phyloP scores from a whole-genome alignment of 768 basidiomycete genomes.

The Guyanaporus albipodus region DNA sequence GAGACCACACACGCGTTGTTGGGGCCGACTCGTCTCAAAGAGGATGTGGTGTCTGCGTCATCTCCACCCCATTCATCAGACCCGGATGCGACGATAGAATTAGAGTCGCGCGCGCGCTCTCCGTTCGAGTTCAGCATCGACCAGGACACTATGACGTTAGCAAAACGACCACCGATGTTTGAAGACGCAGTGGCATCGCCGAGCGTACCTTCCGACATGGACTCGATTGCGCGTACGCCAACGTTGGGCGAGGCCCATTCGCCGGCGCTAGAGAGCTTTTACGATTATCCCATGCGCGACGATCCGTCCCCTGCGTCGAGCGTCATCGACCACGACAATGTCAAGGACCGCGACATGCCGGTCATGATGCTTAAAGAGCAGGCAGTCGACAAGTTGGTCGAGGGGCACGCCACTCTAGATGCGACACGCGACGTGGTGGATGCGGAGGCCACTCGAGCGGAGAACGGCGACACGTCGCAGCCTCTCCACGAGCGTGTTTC shows the following conservation, averaged over 20 bases:
- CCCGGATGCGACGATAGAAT: constrained; percentile 1
- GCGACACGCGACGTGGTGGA: not conserved
- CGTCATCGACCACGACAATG: constrained; percentile 20
- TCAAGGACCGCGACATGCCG: constrained; percentile 13
- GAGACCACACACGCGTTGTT: constrained; percentile 29
- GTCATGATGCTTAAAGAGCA: not conserved
- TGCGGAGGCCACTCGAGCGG: not conserved
- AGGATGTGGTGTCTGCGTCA: not conserved
- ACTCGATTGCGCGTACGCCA: constrained; percentile 23
- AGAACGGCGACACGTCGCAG: not conserved
- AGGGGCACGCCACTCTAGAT: not conserved
- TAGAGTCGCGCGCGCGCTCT: not conserved
- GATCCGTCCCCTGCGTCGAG: constrained; percentile 30
- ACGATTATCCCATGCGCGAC: constrained; percentile 21
- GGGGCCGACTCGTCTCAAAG: constrained; percentile 6
- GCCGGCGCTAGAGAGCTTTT: constrained; percentile 23
- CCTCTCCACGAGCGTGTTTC: not conserved
- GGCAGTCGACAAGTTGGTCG: not conserved
- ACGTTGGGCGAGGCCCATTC: constrained; percentile 18
- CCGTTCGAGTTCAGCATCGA: constrained; percentile 12
- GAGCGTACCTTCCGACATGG: constrained; percentile 27
- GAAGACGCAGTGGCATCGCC: constrained; percentile 20
- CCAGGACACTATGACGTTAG: not conserved
- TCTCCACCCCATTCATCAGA: not conserved
- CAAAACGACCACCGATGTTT: not conserved